Percentiles rank a stretch among this genome's conserved stretches.
Evolutionary conservation across 1,139 yeast genomes (phyloP).

Genomic region (Kurtzmaniella quercitrusa): DNA sequence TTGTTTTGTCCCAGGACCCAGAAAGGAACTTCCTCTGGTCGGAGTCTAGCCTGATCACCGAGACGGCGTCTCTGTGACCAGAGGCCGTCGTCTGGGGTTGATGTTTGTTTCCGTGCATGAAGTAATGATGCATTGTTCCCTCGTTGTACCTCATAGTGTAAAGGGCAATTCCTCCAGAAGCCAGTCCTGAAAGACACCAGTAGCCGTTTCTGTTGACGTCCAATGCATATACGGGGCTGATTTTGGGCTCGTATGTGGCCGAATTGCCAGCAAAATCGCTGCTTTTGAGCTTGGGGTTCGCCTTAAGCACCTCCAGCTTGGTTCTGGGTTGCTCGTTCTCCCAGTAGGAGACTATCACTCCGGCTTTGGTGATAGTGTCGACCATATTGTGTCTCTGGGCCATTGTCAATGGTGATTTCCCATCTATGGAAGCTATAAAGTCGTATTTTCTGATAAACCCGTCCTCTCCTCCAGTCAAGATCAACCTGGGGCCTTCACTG

Average conservation of each 20-base stretch:
- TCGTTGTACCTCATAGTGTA: constrained; percentile 83
- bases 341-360: constrained; percentile 84
- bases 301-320: constrained; percentile 31
- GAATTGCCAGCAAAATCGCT: constrained; percentile 40
- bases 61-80: constrained; percentile 71
- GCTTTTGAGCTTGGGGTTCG: constrained; percentile 41
- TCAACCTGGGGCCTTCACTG: constrained; percentile 80
- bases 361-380: constrained; percentile 81
- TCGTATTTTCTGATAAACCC: constrained; percentile 91
- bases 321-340: constrained; percentile 87
- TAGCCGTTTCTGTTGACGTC: constrained; percentile 80
- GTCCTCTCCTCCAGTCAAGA: constrained; percentile 94
- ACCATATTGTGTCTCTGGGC: constrained; percentile 88
- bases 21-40: constrained; percentile 62
- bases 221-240: constrained; percentile 83
- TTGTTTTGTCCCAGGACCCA: constrained; percentile 86
- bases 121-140: constrained; percentile 76
- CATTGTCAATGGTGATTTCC: constrained; percentile 84
- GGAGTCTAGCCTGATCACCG: constrained; percentile 60
- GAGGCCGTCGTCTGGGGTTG: constrained; percentile 8
- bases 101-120: constrained; percentile 35
- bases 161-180: constrained; percentile 80
- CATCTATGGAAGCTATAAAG: constrained; percentile 79
- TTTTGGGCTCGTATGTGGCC: constrained; percentile 55
- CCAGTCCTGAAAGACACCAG: constrained; percentile 82